Conservation (phyloP, 1,139 yeast genomes). For the Kodamaea derodonti region DNA sequence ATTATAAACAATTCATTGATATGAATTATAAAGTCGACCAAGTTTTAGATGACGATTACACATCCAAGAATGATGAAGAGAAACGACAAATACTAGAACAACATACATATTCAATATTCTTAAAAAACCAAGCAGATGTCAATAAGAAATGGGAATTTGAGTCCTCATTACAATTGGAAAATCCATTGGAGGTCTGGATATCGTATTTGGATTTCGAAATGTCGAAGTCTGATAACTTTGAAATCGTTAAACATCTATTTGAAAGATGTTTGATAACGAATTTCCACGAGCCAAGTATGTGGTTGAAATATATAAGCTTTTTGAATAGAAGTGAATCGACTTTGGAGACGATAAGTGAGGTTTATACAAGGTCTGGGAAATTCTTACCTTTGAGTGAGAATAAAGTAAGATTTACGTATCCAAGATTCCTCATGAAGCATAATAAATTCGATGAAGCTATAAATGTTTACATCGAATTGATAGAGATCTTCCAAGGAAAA, state of each 20-base stretch:
- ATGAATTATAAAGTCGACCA: constrained; percentile 13
- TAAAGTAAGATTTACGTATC: constrained; percentile 39
- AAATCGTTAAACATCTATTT: constrained; percentile 35
- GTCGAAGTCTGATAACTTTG: constrained; percentile 2
- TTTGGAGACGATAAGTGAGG: constrained; percentile 10
- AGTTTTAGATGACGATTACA: neutral
- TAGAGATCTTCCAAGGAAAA: constrained; percentile 17
- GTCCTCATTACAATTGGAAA: constrained; percentile 38
- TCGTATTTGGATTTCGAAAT: constrained; percentile 49
- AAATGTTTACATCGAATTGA: constrained; percentile 27
- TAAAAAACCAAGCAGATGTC: constrained; percentile 47
- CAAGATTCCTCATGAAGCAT: constrained; percentile 24
- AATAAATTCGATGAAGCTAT: constrained; percentile 20
- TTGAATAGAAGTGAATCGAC: constrained; percentile 17
- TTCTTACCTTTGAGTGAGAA: constrained; percentile 43
- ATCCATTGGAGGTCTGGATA: constrained; percentile 43
- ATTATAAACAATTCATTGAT: constrained; percentile 49
- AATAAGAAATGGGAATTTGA: constrained; percentile 62
- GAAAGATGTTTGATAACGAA: constrained; percentile 62
- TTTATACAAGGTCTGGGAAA: constrained; percentile 40
- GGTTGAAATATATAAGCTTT: constrained; percentile 57
- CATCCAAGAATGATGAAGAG: constrained; percentile 13
- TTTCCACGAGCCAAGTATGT: constrained; percentile 46
- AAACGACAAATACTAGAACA: constrained; percentile 39
- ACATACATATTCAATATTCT: constrained; percentile 39